Evolutionary conservation across 1,284 basidiomycete species (phyloP), one percentile per base, ranked within the genome.

Genomic region (Wallemia mellicola): DNA sequence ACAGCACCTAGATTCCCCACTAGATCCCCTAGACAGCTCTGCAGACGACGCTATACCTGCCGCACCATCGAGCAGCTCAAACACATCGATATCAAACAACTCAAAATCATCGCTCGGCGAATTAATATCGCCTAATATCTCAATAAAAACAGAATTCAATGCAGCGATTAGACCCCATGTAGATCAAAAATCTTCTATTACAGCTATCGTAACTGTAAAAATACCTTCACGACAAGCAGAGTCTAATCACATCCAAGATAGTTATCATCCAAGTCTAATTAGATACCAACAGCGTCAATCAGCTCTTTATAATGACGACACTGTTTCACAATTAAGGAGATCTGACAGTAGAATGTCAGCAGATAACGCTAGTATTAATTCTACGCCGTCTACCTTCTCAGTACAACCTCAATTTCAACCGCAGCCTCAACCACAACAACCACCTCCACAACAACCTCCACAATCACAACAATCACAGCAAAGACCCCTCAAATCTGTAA

Each of bases 201-300:
- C 87, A 15, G 91, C 86, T 66, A 83, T 94, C 65, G 79, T 95
- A 61, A 76, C 87, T 62, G 79, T 95, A 66, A 86, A 91, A 70
- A 77, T 94, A 0, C 85, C 88, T 2, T 76, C 78, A 61, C 78
- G 85, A 68, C 74, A 84, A 61, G 75, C 75, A 63, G 75, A 79
- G 33, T 81, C 79, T 38, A 78, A 78, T 0, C 75, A 79, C 56
- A 73, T 78, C 58, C 71, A 77, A 58, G 66, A 73, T 28, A 24
- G 24, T 24, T 27, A 27, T 28, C 32, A 28, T 27, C 22, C 24
- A 17, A 25, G n/a, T 2, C 11, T 30, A 19, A n/a, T 48, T 22
- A 48, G 38, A 48, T 48, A 48, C 38, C 38, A 48, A 58, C 3
- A 55, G 30, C 54, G 30, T n/a, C 30, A 32, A 17, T 11, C 27